Percentiles rank a stretch among this genome's conserved stretches.
phyloP scores from a whole-genome alignment of 1,284 basidiomycete genomes.

The Naganishia albida region DNA sequence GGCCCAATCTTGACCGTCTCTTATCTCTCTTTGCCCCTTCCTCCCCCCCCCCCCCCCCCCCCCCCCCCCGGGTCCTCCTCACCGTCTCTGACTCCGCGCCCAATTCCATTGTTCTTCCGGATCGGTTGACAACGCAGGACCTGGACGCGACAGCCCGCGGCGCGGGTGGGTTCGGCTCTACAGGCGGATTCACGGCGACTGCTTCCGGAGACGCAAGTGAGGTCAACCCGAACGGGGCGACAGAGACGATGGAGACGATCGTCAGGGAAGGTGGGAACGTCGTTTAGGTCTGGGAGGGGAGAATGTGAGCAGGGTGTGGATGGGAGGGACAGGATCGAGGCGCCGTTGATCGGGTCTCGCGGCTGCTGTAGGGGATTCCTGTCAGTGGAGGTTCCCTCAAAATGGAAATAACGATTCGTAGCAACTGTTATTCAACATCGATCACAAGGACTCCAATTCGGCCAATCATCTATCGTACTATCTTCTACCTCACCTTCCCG shows the following conservation, averaged over 20 bases:
- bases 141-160: conserved; percentile 83
- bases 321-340: too few species aligned
- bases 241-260: conserved; percentile 20
- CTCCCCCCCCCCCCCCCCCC: neutral
- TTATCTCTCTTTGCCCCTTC: neutral
- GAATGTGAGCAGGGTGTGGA: too few species aligned
- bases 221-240: conserved; percentile 14
- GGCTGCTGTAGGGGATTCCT: too few species aligned
- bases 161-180: conserved; percentile 89
- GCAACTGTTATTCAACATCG: too few species aligned
- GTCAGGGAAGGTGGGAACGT: conserved; percentile 24
- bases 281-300: conserved; percentile 1
- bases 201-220: neutral
- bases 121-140: conserved; percentile 57
- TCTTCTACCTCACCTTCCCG: too few species aligned
- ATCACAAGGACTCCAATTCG: too few species aligned
- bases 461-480: too few species aligned
- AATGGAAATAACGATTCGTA: too few species aligned
- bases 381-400: too few species aligned
- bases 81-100: too few species aligned
- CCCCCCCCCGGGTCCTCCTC: neutral
- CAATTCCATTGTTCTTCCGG: too few species aligned
- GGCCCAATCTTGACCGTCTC: neutral
- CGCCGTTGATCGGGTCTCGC: too few species aligned
- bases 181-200: conserved; percentile 61